Percentiles rank a stretch among this genome's conserved stretches.
These are phyloP conservation scores for Ascocoryne sarcoides DNA, from an alignment of 2,329 filamentous ascomycete species.

Conservation along the genomic window DNA sequence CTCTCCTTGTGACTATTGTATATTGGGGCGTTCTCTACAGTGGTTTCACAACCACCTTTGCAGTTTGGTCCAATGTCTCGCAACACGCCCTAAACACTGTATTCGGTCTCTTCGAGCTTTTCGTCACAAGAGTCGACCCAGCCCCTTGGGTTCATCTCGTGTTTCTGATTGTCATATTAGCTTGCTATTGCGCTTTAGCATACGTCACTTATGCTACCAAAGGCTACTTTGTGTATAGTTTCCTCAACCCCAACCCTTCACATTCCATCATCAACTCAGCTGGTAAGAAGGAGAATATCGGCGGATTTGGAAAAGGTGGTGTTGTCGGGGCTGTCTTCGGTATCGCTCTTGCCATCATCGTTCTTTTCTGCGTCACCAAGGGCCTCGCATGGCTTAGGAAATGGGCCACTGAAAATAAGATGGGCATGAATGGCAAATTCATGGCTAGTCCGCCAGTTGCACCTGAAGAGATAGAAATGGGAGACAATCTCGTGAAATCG, in stretches of 20 bases:
- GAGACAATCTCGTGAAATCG: conserved; percentile 23
- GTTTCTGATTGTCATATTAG: conserved; percentile 60
- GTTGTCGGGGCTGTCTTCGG: conserved; percentile 23
- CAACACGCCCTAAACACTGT: conserved; percentile 66
- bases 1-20: conserved; percentile 61
- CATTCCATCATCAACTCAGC: conserved; percentile 1
- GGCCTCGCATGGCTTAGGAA: conserved; percentile 12
- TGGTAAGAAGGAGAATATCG: conserved; percentile 11
- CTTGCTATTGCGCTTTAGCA: conserved; percentile 63
- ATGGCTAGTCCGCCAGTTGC: conserved; percentile 22
- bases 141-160: conserved; percentile 57
- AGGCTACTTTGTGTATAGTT: conserved; percentile 68
- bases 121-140: conserved; percentile 56
- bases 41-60: conserved; percentile 41
- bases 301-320: conserved; percentile 9
- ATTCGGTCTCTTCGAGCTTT: conserved; percentile 69
- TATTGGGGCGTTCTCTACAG: conserved; percentile 59
- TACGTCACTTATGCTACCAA: conserved; percentile 64
- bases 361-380: conserved; percentile 20
- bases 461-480: conserved; percentile 13
- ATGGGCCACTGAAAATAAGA: conserved; percentile 34
- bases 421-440: conserved; percentile 33
- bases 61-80: conserved; percentile 58
- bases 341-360: conserved; percentile 20
- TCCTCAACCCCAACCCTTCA: conserved; percentile 51